phyloP scores from a whole-genome alignment of 2,329 filamentous ascomycete species.

The Colletotrichum eremochloae region DNA sequence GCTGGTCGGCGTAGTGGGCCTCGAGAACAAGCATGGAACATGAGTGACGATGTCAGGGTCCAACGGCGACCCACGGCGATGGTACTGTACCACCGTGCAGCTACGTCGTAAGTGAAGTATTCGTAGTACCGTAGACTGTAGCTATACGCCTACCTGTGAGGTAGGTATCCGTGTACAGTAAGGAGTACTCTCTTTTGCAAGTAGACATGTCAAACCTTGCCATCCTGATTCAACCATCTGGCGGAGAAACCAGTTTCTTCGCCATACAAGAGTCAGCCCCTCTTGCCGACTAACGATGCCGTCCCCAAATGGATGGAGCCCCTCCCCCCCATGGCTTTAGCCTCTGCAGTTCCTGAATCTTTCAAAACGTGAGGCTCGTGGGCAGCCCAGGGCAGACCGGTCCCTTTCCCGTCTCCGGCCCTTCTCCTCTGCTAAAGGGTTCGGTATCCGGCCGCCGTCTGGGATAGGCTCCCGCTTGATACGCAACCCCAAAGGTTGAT shows the following conservation, averaged over 20 bases:
- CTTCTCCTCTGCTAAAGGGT: neutral
- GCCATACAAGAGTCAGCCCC: conserved; percentile 10
- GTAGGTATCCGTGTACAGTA: no score
- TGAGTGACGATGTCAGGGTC: conserved; percentile 33
- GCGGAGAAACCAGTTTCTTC: conserved; percentile 9
- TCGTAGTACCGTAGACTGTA: neutral
- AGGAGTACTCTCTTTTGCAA: no score
- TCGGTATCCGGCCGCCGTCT: neutral
- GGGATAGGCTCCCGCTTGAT: neutral
- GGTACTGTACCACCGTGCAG: neutral
- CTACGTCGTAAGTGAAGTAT: no score
- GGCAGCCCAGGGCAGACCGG: no score
- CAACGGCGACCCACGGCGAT: conserved; percentile 12
- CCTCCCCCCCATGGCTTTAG: neutral
- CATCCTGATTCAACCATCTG: neutral
- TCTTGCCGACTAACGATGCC: neutral
- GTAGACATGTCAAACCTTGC: neutral
- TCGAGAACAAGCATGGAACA: conserved; percentile 34
- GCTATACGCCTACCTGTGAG: no score
- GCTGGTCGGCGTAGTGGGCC: conserved; percentile 35
- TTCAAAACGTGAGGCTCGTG: conserved; percentile 3
- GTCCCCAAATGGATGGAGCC: neutral
- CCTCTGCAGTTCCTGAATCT: conserved; percentile 9
- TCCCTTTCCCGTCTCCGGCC: neutral
- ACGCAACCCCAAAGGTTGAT: conserved; percentile 5